phyloP scores from a whole-genome alignment of 1,284 basidiomycete genomes.

The Gomphus sp. region DNA sequence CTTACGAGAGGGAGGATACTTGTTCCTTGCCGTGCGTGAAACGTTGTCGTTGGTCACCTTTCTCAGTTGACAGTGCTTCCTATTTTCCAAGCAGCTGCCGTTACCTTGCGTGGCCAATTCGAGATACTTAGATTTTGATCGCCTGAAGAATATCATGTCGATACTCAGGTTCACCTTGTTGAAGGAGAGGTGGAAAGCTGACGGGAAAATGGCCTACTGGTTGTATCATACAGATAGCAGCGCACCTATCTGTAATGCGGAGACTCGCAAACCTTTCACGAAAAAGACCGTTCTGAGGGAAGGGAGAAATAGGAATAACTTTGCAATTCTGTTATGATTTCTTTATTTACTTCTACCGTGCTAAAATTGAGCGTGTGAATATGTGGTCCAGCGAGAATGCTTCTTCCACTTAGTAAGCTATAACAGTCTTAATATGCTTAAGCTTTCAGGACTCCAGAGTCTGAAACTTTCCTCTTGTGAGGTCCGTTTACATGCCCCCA shows the following conservation, averaged over 20 bases:
- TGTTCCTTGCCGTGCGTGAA: slow-evolving; percentile 64
- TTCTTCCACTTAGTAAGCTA: background rate
- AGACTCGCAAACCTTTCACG: slow-evolving; percentile 24
- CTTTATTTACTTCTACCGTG: background rate
- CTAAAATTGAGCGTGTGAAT: background rate
- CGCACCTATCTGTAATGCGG: slow-evolving; percentile 11
- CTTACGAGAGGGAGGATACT: slow-evolving; percentile 42
- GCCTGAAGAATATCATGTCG: slow-evolving; percentile 49
- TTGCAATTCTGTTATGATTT: slow-evolving; percentile 44
- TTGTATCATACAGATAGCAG: slow-evolving; percentile 41
- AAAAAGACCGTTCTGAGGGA: slow-evolving; percentile 54
- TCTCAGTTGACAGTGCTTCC: background rate
- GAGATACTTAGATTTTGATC: slow-evolving; percentile 60
- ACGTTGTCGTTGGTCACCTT: background rate
- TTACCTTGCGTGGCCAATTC: slow-evolving; percentile 78
- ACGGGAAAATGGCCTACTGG: slow-evolving; percentile 74
- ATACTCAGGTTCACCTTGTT: slow-evolving; percentile 56
- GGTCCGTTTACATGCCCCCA: background rate
- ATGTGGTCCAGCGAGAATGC: background rate
- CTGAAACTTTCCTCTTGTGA: background rate
- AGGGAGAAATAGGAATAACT: slow-evolving; percentile 70
- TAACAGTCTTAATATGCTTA: background rate
- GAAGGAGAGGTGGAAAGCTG: slow-evolving; percentile 48
- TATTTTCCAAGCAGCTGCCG: slow-evolving; percentile 45
- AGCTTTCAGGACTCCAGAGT: background rate